Evolutionary conservation across 2,329 filamentous ascomycete genomes (phyloP), one percentile per base, ranked within the genome.

Genomic region (Ceratocystis ficicola): DNA sequence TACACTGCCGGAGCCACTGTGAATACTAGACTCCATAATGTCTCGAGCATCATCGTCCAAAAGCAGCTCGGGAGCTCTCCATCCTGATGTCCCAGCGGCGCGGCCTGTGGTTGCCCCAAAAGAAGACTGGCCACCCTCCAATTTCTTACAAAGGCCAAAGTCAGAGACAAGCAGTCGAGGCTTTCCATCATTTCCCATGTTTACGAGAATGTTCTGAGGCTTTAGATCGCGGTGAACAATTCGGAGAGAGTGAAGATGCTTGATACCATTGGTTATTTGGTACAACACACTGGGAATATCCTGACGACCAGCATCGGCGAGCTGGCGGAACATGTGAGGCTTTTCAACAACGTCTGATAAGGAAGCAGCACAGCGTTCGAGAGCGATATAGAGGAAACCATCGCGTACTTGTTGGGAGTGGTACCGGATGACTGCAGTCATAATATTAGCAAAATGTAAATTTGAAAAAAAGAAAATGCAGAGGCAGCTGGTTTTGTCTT

Each of bases 201-300:
- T 83, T 67, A 97, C 91, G 1, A 99, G 80, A 63, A 99, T 97
- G 71, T 99, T 99, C 72, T 99, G 94, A 0, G 94, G 94, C 74
- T 99, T 99, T 72, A 99, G 83, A 73, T 99, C 94, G 64, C 94
- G 89, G 74, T 99, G 94, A 2, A 99, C 95, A 72, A 99, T 96
- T 68, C 94, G 88, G 55, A 97, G 81, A 20, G 86, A 87, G 75
- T 99, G 94, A 8, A 99, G 79, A 74, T 97, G 92, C 67, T 87
- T 86, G 36, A 99, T 83, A 44, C 94, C 94, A 66, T 89, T 87
- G 1, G 92, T 90, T 68, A 99, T 91, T 73, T 99, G 94, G 67
- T 90, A 87, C 46, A 99, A 77, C 1, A 95, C 86, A 69, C 86
- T 84, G 0, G 89, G 89, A 63, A 95, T 78, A 71, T 97, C 89